Conservation (phyloP, 2,329 filamentous ascomycete species). For the Emmonsiellopsis sp. region DNA sequence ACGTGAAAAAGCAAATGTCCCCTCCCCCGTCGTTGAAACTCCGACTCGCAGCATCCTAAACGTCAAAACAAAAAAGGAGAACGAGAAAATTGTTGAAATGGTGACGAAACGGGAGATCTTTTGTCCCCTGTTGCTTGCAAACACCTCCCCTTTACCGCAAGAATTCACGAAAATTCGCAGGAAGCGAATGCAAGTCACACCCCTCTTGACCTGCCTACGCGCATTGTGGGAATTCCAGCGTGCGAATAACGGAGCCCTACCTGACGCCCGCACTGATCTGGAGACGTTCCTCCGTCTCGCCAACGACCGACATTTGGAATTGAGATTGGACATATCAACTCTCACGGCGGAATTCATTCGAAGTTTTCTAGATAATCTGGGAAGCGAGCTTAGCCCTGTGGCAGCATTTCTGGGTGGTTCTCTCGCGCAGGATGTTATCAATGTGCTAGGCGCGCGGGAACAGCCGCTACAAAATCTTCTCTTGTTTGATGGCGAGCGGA, state of each 20-base stretch:
- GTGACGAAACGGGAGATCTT: slow-evolving; percentile 90
- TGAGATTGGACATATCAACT: slow-evolving; percentile 60
- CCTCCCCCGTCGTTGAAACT: slow-evolving; percentile 58
- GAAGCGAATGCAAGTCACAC: slow-evolving; percentile 64
- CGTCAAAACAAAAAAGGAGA: slow-evolving; percentile 60
- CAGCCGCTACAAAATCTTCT: slow-evolving; percentile 95
- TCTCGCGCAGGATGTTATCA: slow-evolving; percentile 93
- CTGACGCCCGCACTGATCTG: slow-evolving; percentile 56
- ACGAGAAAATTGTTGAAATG: slow-evolving; percentile 68
- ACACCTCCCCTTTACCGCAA: slow-evolving; percentile 65
- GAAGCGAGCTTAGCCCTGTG: slow-evolving; percentile 75
- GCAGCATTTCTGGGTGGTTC: slow-evolving; percentile 83
- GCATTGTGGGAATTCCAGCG: slow-evolving; percentile 84
- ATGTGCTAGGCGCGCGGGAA: slow-evolving; percentile 80
- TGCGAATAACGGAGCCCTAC: slow-evolving; percentile 43
- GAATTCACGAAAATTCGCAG: slow-evolving; percentile 61
- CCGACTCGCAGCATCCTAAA: slow-evolving; percentile 66
- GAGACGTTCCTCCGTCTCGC: slow-evolving; percentile 68
- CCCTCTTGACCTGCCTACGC: slow-evolving; percentile 74
- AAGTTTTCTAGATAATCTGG: slow-evolving; percentile 78
- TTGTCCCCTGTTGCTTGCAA: slow-evolving; percentile 78
- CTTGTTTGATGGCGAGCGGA: slow-evolving; percentile 77
- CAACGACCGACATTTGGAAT: slow-evolving; percentile 66
- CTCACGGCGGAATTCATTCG: slow-evolving; percentile 64
- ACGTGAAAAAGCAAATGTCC: slow-evolving; percentile 68